Conservation (phyloP, 176 grass and related monocot species). For the Carex kokanica region DNA sequence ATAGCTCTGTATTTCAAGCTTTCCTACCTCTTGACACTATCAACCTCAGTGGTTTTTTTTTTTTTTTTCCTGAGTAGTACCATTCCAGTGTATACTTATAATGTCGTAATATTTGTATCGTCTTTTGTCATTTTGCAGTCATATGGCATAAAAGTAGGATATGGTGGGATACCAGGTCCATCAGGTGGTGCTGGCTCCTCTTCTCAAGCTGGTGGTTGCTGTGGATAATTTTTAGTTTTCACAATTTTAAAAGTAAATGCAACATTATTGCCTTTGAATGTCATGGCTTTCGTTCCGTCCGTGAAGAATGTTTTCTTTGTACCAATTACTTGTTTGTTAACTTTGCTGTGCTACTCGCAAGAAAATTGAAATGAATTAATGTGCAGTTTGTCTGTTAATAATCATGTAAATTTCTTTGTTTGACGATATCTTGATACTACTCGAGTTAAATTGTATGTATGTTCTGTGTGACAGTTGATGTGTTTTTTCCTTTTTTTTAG, state of each 20-base stretch:
- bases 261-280: constrained; percentile 12
- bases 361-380: constrained; percentile 3
- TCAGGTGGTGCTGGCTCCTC: constrained; percentile 31
- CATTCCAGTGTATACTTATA: background rate
- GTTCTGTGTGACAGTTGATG: background rate
- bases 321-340: constrained; percentile 24
- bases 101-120: background rate
- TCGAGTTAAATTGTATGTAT: background rate
- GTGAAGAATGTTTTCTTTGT: constrained; percentile 8
- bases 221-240: constrained; percentile 33
- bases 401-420: constrained; percentile 28
- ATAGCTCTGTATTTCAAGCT: background rate
- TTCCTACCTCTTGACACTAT: background rate
- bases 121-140: constrained; percentile 26
- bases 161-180: constrained; percentile 35
- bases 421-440: background rate
- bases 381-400: constrained; percentile 19
- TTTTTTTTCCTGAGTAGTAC: background rate
- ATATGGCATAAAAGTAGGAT: constrained; percentile 49
- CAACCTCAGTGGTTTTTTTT: background rate
- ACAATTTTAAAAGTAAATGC: constrained; percentile 1
- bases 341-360: constrained; percentile 15
- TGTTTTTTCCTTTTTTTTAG: too few relatives aligned
- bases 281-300: constrained; percentile 9
- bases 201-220: constrained; percentile 41